Base-by-base conservation (phyloP, 371 early-diverging fungal species). In the Mortierella sp. region DNA sequence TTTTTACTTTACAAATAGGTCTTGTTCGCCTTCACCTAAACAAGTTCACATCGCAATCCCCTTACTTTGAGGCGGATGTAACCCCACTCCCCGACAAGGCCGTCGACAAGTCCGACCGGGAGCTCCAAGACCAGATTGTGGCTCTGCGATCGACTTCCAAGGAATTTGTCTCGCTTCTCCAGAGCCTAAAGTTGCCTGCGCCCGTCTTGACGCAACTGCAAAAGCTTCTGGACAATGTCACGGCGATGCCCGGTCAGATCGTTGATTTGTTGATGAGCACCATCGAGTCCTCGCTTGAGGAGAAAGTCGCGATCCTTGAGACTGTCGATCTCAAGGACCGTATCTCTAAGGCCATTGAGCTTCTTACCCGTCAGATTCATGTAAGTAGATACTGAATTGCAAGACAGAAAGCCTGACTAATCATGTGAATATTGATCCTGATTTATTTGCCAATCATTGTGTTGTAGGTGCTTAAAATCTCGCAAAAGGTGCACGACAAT, bases 321-420 rank as follows among this genome's bases (percentile, higher is more conserved):
- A 91, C 92, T 5, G 77, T 87, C 10, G 90, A 93, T 58, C 76
- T 94, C 21, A 93, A 93, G 80, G 89, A 89, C 26, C 91, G 96
- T 24, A 88, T 97, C 60, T 73, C 72, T 50, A 89, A 88, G 75
- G 91, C 93, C 0, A 87, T 93, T 19, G 94, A 94, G 79, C 91
- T 94, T 80, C 85, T 97, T 83, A 94, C 91, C 31, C 90, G 95
- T 9, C 96, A 97, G 82, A 89, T 97, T n/a, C 95, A 97, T 72
- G 94, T 92, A 90, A 74, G 84, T 63, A 28, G 16, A 55, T 6
- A 55, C n/a, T 55, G 58, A 28, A 58, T 58, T 58, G 28, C 26
- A 28, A 58, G 10, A 28, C 2, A 55, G n/a, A 6, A 19, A 6
- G 52, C 52, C 6, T 55, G 55, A 19, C 21, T 5, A n/a, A 21